Conservation (phyloP, 768 basidiomycete genomes). For the Rhodotorula toruloides region DNA sequence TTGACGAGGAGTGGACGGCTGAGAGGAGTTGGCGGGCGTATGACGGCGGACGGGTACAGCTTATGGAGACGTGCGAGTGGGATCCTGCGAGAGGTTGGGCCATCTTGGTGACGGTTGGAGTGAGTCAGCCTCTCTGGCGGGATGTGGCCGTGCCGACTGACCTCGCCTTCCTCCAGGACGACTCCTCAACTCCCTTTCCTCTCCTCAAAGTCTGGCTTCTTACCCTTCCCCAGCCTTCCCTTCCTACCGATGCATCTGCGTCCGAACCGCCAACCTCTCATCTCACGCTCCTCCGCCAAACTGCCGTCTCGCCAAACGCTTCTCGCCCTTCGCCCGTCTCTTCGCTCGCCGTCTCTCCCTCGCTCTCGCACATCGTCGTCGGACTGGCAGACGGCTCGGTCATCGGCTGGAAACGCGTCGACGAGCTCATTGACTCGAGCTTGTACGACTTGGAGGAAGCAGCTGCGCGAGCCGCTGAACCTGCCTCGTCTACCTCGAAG, state of each 20-base stretch:
- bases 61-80: slow-evolving; percentile 9
- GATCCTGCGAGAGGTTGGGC: slow-evolving; percentile 50
- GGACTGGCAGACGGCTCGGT: slow-evolving; percentile 95
- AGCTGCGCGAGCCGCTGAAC: slow-evolving; percentile 8
- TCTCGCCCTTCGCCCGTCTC: slow-evolving; percentile 56
- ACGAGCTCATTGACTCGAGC: slow-evolving; percentile 72
- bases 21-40: slow-evolving; percentile 22
- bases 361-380: slow-evolving; percentile 76
- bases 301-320: slow-evolving; percentile 53
- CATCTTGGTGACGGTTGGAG: slow-evolving; percentile 81
- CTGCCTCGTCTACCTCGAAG: neutral
- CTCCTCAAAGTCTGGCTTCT: slow-evolving; percentile 79
- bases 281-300: slow-evolving; percentile 58
- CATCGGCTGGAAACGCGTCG: slow-evolving; percentile 79
- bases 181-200: slow-evolving; percentile 53
- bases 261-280: slow-evolving; percentile 57
- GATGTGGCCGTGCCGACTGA: neutral
- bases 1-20: slow-evolving; percentile 15
- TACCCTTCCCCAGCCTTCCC: slow-evolving; percentile 53
- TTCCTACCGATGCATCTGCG: slow-evolving; percentile 55
- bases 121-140: slow-evolving; percentile 47
- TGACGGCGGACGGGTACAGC: slow-evolving; percentile 12
- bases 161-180: slow-evolving; percentile 57
- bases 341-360: slow-evolving; percentile 68
- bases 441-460: slow-evolving; percentile 46